phyloP scores from a whole-genome alignment of 768 basidiomycete genomes.

The Tulasnella sp. region DNA sequence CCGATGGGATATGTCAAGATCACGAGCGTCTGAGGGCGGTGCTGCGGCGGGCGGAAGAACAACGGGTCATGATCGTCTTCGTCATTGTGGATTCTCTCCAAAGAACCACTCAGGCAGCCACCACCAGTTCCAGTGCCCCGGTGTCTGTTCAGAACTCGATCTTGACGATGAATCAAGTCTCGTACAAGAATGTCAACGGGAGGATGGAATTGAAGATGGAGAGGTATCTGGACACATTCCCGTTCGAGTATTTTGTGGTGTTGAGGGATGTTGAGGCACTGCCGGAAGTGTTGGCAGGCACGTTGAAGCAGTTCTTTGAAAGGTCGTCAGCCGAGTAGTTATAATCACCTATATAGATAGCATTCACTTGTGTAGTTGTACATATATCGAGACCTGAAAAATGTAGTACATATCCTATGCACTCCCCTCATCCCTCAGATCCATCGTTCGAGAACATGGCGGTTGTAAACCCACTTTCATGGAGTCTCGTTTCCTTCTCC shows the following conservation, averaged over 20 bases:
- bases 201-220: constrained; percentile 78
- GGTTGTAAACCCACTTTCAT: too few relatives aligned
- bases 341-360: neutral
- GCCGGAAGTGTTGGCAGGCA: constrained; percentile 80
- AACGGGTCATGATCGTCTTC: constrained; percentile 92
- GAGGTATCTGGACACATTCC: constrained; percentile 91
- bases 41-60: constrained; percentile 76
- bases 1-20: constrained; percentile 97
- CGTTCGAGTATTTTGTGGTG: constrained; percentile 97
- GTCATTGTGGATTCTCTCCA: constrained; percentile 88
- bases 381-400: constrained; percentile 13
- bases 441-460: too few relatives aligned
- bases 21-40: constrained; percentile 74
- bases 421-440: too few relatives aligned
- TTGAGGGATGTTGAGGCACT: constrained; percentile 81
- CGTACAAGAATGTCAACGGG: constrained; percentile 72
- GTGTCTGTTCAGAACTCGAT: constrained; percentile 53
- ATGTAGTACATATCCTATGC: too few relatives aligned
- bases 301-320: constrained; percentile 87
- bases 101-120: constrained; percentile 25
- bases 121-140: constrained; percentile 18
- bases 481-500: too few relatives aligned
- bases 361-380: neutral
- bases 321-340: constrained; percentile 53
- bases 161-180: constrained; percentile 83